A percentile compares a stretch with the other conserved stretches of the same genome.
Conservation (phyloP, 805 yeast genomes). For the Yamadazyma philogaea region DNA sequence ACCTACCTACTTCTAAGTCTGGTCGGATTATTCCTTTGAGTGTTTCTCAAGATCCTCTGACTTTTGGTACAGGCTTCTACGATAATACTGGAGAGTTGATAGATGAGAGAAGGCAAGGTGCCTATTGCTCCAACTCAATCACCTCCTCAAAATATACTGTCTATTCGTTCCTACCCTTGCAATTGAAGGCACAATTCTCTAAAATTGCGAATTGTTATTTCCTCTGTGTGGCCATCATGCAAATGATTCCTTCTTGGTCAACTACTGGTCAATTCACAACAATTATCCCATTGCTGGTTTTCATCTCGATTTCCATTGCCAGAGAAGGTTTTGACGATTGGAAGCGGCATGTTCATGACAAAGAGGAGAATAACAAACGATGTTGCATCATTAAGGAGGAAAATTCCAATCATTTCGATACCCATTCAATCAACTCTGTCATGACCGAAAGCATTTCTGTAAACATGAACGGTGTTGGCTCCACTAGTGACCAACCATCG, state of each 20-base stretch:
- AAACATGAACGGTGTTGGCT: not conserved
- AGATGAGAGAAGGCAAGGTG: conserved; percentile 66
- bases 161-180: conserved; percentile 82
- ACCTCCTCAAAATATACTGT: conserved; percentile 85
- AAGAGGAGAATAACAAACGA: conserved; percentile 65
- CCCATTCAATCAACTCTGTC: conserved; percentile 24
- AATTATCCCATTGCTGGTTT: conserved; percentile 80
- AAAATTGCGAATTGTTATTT: conserved; percentile 91
- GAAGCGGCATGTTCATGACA: conserved; percentile 81
- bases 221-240: conserved; percentile 84
- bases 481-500: not conserved
- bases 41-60: conserved; percentile 36
- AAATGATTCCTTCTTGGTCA: conserved; percentile 96
- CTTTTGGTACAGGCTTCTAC: conserved; percentile 26
- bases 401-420: conserved; percentile 27
- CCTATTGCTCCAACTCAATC: conserved; percentile 65
- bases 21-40: conserved; percentile 78
- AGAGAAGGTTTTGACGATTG: conserved; percentile 95
- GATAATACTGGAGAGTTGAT: conserved; percentile 35
- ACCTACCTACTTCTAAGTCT: conserved; percentile 51
- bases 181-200: conserved; percentile 85
- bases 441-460: conserved; percentile 33
- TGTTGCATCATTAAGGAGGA: conserved; percentile 32
- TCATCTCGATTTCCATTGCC: conserved; percentile 82
- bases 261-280: conserved; percentile 96